Conservation (phyloP, 108 stramenopile species). For the Cyclotella baltica region DNA sequence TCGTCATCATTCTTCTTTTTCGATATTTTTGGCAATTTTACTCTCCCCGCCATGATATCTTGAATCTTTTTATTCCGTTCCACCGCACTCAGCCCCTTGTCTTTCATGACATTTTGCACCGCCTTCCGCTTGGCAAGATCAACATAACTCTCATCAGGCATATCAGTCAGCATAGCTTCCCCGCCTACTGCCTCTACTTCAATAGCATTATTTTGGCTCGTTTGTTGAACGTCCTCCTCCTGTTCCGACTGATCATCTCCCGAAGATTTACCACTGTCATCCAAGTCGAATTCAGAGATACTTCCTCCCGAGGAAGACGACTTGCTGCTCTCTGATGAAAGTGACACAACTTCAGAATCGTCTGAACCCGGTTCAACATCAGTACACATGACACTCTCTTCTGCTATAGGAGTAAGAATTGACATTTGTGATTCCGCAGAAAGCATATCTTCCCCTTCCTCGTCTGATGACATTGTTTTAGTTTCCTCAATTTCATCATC, state of each 20-base stretch:
- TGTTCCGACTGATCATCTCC: not conserved
- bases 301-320: slow-evolving; percentile 3
- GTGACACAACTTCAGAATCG: not conserved
- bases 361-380: not conserved
- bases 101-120: slow-evolving; percentile 1
- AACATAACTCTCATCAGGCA: slow-evolving; percentile 11
- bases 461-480: not conserved
- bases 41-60: no score
- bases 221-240: not conserved
- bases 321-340: not conserved
- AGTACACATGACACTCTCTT: slow-evolving; percentile 4
- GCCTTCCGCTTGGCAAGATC: not conserved
- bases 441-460: not conserved
- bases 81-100: not conserved
- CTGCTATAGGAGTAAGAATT: slow-evolving; percentile 9
- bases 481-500: not conserved
- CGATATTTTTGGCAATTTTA: slow-evolving; percentile 4
- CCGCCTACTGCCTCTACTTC: not conserved
- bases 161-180: slow-evolving; percentile 3
- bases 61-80: no score
- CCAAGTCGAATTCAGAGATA: slow-evolving; percentile 6
- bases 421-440: slow-evolving; percentile 8
- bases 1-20: not conserved
- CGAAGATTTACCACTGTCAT: not conserved
- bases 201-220: not conserved